These are phyloP conservation scores for Nemania bipapillata DNA, from an alignment of 2,329 filamentous ascomycete species.

Conservation along the genomic window DNA sequence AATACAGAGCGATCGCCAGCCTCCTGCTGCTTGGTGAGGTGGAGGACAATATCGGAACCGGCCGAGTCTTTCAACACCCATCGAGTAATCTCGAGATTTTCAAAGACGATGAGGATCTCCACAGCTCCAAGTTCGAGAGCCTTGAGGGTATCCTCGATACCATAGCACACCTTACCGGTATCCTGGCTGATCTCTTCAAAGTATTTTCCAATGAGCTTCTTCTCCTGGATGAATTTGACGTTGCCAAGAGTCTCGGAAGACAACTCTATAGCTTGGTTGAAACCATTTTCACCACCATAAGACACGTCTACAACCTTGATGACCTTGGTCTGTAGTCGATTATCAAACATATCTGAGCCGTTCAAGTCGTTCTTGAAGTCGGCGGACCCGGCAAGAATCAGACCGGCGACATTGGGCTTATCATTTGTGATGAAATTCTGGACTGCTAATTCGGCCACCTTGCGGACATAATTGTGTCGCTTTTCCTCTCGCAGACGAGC, in stretches of 20 bases:
- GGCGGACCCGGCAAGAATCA: constrained; percentile 95
- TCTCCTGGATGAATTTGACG: constrained; percentile 99
- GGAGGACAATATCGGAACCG: constrained; percentile 77
- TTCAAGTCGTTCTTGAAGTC: constrained; percentile 99
- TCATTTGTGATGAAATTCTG: constrained; percentile 99
- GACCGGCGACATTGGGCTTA: constrained; percentile 96
- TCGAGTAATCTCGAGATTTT: constrained; percentile 94
- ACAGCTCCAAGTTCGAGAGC: constrained; percentile 94
- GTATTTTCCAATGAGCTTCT: constrained; percentile 99
- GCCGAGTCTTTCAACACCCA: constrained; percentile 86
- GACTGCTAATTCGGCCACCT: constrained; percentile 96
- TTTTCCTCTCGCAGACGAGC: constrained; percentile 99
- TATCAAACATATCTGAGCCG: constrained; percentile 96
- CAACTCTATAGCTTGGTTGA: constrained; percentile 98
- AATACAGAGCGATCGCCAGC: constrained; percentile 79
- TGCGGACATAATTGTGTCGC: constrained; percentile 99
- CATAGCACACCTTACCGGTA: constrained; percentile 95
- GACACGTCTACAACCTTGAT: constrained; percentile 99
- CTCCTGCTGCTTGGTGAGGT: constrained; percentile 90
- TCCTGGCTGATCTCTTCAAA: constrained; percentile 99
- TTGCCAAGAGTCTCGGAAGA: constrained; percentile 95
- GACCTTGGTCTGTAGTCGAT: constrained; percentile 89
- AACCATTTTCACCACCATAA: constrained; percentile 98
- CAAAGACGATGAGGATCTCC: constrained; percentile 94
- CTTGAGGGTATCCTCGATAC: constrained; percentile 97